Evolutionary conservation across 495 filamentous ascomycete species (phyloP), one percentile per base, ranked within the genome.

Genomic region (Penicillium cinerascens): DNA sequence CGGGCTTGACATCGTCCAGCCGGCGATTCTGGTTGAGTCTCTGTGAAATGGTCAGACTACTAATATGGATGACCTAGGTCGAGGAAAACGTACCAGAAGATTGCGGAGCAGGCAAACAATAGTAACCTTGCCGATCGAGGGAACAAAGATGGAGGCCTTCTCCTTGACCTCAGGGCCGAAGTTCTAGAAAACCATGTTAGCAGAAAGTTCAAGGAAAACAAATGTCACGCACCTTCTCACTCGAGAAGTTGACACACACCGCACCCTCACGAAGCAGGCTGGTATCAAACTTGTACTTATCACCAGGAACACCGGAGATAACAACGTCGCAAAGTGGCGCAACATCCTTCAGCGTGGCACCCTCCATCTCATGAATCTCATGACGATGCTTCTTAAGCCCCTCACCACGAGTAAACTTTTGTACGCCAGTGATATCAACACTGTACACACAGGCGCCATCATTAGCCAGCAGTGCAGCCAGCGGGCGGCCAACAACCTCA

Each of bases 201-300:
- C 39, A 9, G 38, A 18, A 33, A 21, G n/a, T 10, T 58, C 10
- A 37, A 53, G 20, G n/a, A 21, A 10, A 26, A 10, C 43, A 15
- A 44, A 23, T 13, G 22, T 48, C 20, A 35, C 69, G 41, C 60
- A 85, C 83, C 81, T 91, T 91, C 66, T 91, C 91, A 38, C 87
- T 95, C 15, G 91, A 95, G 70, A 98, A 97, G 70, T 98, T 98
- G 69, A 98, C 88, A 73, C 93, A 98, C 17, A 96, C 89, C 37
- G 88, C 91, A 45, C 93, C 93, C 37, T 96, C 89, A 37, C 87
- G 81, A 53, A 98, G 69, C 47, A 95, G 69, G 37, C 86, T 79
- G 4, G 85, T 86, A 7, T 92, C 89, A 36, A 97, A 88, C 75
- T 96, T 97, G 76, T 85, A 98, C 42, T 72, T 78, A 18, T 91